Evolutionary conservation across 2,329 filamentous ascomycete genomes (phyloP).

Genomic region (Dissoconium aciculare): DNA sequence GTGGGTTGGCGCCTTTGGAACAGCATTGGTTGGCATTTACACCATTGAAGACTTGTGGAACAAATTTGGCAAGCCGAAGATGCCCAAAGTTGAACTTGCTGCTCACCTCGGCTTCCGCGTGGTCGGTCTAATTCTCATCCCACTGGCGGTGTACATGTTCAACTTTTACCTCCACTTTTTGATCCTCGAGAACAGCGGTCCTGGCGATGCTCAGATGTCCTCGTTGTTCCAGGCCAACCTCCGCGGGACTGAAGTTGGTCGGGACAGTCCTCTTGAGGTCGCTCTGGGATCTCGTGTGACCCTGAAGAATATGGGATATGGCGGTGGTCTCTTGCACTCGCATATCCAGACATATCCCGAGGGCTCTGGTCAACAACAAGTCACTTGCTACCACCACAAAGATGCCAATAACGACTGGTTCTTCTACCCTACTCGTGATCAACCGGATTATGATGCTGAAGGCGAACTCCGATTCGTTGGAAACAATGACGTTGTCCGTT

Average conservation of each 20-base stretch:
- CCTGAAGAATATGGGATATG: conserved; percentile 98
- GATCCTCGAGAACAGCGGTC: conserved; percentile 82
- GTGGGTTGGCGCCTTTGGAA: conserved; percentile 92
- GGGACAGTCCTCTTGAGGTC: conserved; percentile 84
- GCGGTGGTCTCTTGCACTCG: conserved; percentile 87
- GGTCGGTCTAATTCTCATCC: conserved; percentile 74
- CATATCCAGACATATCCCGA: conserved; percentile 94
- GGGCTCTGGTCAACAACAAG: conserved; percentile 84
- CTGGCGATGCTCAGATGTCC: conserved; percentile 99
- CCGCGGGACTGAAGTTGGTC: conserved; percentile 81
- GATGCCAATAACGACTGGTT: conserved; percentile 99
- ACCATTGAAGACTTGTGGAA: conserved; percentile 94
- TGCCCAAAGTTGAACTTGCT: conserved; percentile 62
- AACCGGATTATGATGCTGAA: conserved; percentile 57
- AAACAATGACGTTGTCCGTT: conserved; percentile 62
- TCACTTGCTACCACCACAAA: conserved; percentile 99
- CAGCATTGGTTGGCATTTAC: conserved; percentile 86
- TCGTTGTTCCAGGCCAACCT: conserved; percentile 97
- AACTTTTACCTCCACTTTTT: conserved; percentile 92
- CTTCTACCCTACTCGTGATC: conserved; percentile 80
- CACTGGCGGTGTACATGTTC: conserved; percentile 82
- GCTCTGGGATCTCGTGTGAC: conserved; percentile 80
- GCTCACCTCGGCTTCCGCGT: conserved; percentile 69
- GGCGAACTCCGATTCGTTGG: conserved; percentile 57
- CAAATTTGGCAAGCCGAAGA: conserved; percentile 89